Conservation (phyloP, 2,329 filamentous ascomycete species). For the Aaosphaeria pasadenensis region DNA sequence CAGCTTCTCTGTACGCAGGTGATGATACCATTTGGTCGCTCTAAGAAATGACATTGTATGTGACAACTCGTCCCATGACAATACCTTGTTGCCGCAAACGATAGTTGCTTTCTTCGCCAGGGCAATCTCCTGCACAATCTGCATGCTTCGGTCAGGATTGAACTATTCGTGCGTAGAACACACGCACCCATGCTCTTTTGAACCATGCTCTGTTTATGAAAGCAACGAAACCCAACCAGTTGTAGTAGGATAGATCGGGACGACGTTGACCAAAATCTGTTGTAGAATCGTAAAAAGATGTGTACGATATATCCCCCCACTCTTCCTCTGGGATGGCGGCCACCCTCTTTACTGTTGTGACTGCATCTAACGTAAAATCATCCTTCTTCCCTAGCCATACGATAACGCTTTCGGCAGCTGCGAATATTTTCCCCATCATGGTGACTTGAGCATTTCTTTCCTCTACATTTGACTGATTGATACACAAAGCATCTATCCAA, state of each 20-base stretch:
- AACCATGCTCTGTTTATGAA: conserved; percentile 27
- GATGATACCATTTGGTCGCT: conserved; percentile 22
- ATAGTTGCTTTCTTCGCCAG: conserved; percentile 17
- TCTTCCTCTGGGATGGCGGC: conserved; percentile 13
- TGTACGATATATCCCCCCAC: conserved; percentile 19
- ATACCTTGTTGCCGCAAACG: conserved; percentile 15
- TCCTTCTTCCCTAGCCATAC: conserved; percentile 31
- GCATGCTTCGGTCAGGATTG: neutral
- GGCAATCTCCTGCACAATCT: conserved; percentile 27
- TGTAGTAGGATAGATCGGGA: conserved; percentile 13
- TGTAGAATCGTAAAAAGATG: conserved; percentile 18
- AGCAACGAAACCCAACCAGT: conserved; percentile 26
- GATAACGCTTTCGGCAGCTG: conserved; percentile 18
- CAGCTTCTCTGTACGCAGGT: conserved; percentile 22
- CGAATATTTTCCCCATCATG: conserved; percentile 28
- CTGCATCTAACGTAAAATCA: conserved; percentile 18
- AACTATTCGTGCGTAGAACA: neutral
- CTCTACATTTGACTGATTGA: conserved; percentile 21
- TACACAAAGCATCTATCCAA: conserved; percentile 31
- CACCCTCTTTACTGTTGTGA: conserved; percentile 15
- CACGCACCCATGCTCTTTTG: conserved; percentile 22
- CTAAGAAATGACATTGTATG: conserved; percentile 21
- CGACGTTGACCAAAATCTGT: conserved; percentile 1
- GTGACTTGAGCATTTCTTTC: conserved; percentile 26
- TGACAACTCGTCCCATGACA: conserved; percentile 19